Conservation (phyloP, 192 early-diverging fungal genomes). For the Linnemannia hyalina region DNA sequence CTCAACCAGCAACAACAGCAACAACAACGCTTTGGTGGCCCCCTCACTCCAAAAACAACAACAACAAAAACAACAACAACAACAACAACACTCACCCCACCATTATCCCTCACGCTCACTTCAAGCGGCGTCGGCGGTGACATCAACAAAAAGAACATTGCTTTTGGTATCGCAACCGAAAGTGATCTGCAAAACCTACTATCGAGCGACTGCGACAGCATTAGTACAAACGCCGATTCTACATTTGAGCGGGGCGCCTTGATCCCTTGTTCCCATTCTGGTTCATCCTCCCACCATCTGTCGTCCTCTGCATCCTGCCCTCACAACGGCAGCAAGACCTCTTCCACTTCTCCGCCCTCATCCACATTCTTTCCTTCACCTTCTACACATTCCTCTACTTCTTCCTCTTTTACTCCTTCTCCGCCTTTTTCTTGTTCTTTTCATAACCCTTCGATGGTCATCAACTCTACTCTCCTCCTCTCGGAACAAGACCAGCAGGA, state of each 20-base stretch:
- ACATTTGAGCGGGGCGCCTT: constrained; percentile 4
- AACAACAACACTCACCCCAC: not conserved
- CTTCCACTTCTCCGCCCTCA: not conserved
- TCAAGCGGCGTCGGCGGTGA: not conserved
- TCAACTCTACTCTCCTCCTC: not conserved
- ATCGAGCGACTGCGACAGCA: constrained; percentile 1
- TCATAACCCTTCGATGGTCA: not conserved
- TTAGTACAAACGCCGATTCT: constrained; percentile 6
- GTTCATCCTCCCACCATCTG: not conserved
- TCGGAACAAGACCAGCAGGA: not conserved
- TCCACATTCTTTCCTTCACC: not conserved
- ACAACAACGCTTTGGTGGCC: not conserved
- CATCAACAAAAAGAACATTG: not conserved
- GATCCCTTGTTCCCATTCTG: constrained; percentile 7
- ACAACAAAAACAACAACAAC: not conserved
- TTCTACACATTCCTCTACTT: not conserved
- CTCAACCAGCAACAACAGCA: not conserved
- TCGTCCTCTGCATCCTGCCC: not conserved
- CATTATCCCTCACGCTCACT: not conserved
- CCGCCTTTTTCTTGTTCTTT: not conserved
- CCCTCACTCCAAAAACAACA: not conserved
- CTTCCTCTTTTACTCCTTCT: not conserved
- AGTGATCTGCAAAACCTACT: constrained; percentile 6
- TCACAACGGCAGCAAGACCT: not conserved
- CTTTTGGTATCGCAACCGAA: not conserved